Evolutionary conservation across 108 stramenopile genomes (phyloP).

Genomic region (Conticribra weissflogii): DNA sequence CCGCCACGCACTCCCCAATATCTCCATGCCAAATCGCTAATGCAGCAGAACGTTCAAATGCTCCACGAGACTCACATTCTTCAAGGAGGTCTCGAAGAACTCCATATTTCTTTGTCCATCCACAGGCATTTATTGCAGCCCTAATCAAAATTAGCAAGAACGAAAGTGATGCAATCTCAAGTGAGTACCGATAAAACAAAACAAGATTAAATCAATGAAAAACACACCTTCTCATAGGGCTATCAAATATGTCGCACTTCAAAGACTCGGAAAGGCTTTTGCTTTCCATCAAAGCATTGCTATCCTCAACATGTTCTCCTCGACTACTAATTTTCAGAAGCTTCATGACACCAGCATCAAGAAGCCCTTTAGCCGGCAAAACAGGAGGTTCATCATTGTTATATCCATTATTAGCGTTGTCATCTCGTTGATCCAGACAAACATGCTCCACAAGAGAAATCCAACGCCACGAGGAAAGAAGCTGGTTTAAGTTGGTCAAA

Average conservation of each 20-base stretch:
- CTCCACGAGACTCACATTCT: constrained; percentile 65
- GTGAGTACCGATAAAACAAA: neutral
- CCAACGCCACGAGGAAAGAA: constrained; percentile 81
- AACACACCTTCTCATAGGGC: constrained; percentile 52
- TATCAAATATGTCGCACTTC: constrained; percentile 65
- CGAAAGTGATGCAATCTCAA: too few relatives aligned
- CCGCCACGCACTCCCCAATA: constrained; percentile 68
- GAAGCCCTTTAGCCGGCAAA: constrained; percentile 58
- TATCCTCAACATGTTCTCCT: constrained; percentile 33
- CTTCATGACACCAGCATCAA: constrained; percentile 67
- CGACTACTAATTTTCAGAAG: constrained; percentile 57
- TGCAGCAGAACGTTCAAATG: constrained; percentile 78
- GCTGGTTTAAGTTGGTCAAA: constrained; percentile 36
- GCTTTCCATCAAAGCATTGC: constrained; percentile 34
- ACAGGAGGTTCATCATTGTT: constrained; percentile 14
- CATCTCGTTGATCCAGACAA: constrained; percentile 45
- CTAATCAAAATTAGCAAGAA: constrained; percentile 6
- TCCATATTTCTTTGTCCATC: constrained; percentile 65
- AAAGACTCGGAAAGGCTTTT: constrained; percentile 56
- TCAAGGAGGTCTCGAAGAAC: constrained; percentile 53
- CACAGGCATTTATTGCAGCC: constrained; percentile 63
- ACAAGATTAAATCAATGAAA: constrained; percentile 1
- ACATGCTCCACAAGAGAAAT: constrained; percentile 73
- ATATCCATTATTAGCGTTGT: constrained; percentile 20
- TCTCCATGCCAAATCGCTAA: constrained; percentile 82